Base-by-base conservation (phyloP, 1,284 basidiomycete species). In the Leccinum solheimii region DNA sequence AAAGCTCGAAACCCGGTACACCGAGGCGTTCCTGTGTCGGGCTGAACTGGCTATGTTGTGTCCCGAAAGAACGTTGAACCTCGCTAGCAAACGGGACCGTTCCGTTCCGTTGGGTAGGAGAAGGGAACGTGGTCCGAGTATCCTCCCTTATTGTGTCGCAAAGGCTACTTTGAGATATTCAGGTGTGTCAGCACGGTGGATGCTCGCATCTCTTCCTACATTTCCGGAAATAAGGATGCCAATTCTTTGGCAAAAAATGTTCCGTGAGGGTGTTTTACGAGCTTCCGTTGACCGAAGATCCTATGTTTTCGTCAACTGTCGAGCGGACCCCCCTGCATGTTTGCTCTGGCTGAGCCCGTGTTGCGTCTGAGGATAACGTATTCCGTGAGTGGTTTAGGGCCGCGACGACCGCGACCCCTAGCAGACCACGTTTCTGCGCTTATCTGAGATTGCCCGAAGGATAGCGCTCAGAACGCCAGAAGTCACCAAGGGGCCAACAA, bases 1-100 rank as follows among this genome's bases (percentile, higher is more conserved):
- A 67, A n/a, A 55, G 58, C 55, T 62, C 69, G 72, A 68, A 58
- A 58, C 64, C 72, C 69, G 72, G 48, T 58, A 55, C 55, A 62
- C 69, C 72, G 72, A 71, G 72, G 69, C 56, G 69, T 71, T 74
- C 69, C 70, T 71, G 62, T 59, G 34, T 40, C 60, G 61, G 57
- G 67, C 61, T 60, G 69, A 74, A 72, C 65, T 59, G 67, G 72
- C 66, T 68, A 72, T 63, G 53, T 53, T 30, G 9, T 73, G 55
- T 66, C 69, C 65, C 19, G 48, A 59, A 72, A 50, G 53, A 64
- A 54, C 43, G 51, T 36, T 53, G 36, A 58, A 32, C 56, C 45
- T 60, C 38, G 52, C 55, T 60, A 51, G 38, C 48, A 40, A 54
- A 61, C 61, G 59, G 55, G 45, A 56, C 53, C 58, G 58, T 64